A percentile compares a stretch with the other conserved stretches of the same genome.
These are phyloP conservation scores for Elsinoe perseae DNA, from an alignment of 2,329 filamentous ascomycete genomes.

Conservation along the genomic window DNA sequence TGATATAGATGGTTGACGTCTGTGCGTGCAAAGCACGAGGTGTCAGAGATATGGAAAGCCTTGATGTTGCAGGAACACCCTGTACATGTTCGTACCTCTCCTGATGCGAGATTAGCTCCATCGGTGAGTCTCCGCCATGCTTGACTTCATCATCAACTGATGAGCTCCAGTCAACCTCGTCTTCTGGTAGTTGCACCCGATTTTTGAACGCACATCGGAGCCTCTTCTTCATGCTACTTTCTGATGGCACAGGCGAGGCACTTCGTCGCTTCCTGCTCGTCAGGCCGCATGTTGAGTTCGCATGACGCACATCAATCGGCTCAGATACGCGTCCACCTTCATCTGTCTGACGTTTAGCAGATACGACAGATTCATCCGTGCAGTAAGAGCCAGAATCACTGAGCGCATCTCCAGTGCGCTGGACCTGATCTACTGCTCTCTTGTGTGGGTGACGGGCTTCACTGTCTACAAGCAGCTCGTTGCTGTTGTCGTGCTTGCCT, in stretches of 20 bases:
- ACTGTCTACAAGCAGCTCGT: constrained; percentile 31
- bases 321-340: constrained; percentile 1
- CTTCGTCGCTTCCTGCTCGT: constrained; percentile 38
- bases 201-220: constrained; percentile 33
- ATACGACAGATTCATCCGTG: too few species aligned
- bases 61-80: not conserved
- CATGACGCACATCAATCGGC: too few species aligned
- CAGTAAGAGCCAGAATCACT: too few species aligned
- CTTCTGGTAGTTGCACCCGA: constrained; percentile 27
- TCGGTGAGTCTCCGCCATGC: not conserved
- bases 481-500: constrained; percentile 42
- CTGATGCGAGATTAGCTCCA: not conserved
- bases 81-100: not conserved
- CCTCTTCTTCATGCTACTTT: constrained; percentile 38
- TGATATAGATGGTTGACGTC: constrained; percentile 73
- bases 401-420: too few species aligned
- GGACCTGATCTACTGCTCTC: too few species aligned
- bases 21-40: constrained; percentile 36
- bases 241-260: constrained; percentile 30
- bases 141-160: constrained; percentile 15
- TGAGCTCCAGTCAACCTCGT: constrained; percentile 16
- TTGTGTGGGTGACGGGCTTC: constrained; percentile 14
- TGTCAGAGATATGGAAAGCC: not conserved
- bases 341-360: too few species aligned
- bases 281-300: constrained; percentile 25